Conservation (phyloP, 345 rosid species). For the Pelargonium nanum region DNA sequence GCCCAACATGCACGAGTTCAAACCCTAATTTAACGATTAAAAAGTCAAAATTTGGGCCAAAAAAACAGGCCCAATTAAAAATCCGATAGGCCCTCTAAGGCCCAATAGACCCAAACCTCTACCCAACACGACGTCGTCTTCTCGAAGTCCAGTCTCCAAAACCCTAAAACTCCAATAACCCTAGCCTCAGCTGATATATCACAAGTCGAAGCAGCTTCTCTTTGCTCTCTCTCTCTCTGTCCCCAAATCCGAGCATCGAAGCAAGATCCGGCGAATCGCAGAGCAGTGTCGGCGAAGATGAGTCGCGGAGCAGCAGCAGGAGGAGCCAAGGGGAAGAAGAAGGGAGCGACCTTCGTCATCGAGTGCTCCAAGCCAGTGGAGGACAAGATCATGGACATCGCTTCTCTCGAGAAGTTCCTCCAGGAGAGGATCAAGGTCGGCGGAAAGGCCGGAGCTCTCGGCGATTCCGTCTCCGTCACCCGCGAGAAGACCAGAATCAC, state of each 20-base stretch:
- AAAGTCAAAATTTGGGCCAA: too few species aligned
- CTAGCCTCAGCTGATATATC: too few species aligned
- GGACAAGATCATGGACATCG: constrained; percentile 42
- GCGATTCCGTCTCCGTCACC: constrained; percentile 29
- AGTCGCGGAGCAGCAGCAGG: not conserved
- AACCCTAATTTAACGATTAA: too few species aligned
- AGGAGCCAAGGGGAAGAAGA: constrained; percentile 34
- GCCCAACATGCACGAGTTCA: too few species aligned
- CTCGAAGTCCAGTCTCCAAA: not conserved
- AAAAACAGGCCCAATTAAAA: too few species aligned
- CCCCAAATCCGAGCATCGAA: not conserved
- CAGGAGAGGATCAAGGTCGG: constrained; percentile 47
- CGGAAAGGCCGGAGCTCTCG: constrained; percentile 39
- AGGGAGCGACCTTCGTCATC: constrained; percentile 32
- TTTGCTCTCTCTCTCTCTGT: not conserved
- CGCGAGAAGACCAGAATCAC: constrained; percentile 34
- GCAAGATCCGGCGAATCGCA: not conserved
- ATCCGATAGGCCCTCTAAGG: too few species aligned
- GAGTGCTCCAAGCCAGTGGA: constrained; percentile 41
- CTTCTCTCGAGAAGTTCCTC: constrained; percentile 43
- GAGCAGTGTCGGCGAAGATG: not conserved
- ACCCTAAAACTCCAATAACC: not conserved
- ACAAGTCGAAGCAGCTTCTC: not conserved
- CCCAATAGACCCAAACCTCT: not conserved
- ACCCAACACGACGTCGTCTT: not conserved